A percentile compares a stretch with the other conserved stretches of the same genome.
Conservation (phyloP, 163 green algal genomes). For the Smithsoniella earleae region DNA sequence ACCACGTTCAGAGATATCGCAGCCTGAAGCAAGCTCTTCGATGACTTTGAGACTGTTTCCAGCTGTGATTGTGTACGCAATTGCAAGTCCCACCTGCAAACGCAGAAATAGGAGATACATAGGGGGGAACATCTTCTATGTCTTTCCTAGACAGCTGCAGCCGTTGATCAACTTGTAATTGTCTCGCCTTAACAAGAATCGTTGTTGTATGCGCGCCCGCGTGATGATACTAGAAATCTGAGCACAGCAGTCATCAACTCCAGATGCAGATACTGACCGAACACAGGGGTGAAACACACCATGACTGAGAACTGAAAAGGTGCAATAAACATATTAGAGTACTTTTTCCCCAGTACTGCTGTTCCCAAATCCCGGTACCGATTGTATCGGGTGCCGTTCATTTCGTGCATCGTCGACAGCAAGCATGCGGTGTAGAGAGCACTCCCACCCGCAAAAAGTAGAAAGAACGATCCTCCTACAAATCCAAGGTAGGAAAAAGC, state of each 20-base stretch:
- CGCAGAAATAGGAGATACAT: no score
- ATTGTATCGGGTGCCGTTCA: slow-evolving; percentile 4
- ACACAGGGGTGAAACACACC: no score
- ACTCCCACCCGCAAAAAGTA: not conserved
- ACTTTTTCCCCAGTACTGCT: slow-evolving; percentile 4
- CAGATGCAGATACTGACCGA: no score
- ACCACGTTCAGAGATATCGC: not conserved
- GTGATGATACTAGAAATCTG: no score
- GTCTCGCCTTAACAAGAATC: no score
- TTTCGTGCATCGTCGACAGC: slow-evolving; percentile 15
- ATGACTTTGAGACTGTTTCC: slow-evolving; percentile 30
- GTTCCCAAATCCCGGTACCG: slow-evolving; percentile 19
- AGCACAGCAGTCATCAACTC: no score
- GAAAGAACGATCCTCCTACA: slow-evolving; percentile 32
- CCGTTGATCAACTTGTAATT: no score
- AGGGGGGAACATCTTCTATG: no score
- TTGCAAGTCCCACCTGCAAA: slow-evolving; percentile 30
- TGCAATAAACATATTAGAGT: slow-evolving; percentile 17
- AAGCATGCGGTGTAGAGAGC: slow-evolving; percentile 6
- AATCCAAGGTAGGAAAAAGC: slow-evolving; percentile 45
- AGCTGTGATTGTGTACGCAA: slow-evolving; percentile 32
- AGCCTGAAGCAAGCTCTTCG: not conserved
- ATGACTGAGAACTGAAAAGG: slow-evolving; percentile 29
- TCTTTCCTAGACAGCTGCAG: no score
- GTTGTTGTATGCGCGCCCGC: no score